A percentile compares a stretch with the other conserved stretches of the same genome.
These are phyloP conservation scores for Mortierella sp. DNA, from an alignment of 371 early-diverging fungal genomes.

Conservation along the genomic window DNA sequence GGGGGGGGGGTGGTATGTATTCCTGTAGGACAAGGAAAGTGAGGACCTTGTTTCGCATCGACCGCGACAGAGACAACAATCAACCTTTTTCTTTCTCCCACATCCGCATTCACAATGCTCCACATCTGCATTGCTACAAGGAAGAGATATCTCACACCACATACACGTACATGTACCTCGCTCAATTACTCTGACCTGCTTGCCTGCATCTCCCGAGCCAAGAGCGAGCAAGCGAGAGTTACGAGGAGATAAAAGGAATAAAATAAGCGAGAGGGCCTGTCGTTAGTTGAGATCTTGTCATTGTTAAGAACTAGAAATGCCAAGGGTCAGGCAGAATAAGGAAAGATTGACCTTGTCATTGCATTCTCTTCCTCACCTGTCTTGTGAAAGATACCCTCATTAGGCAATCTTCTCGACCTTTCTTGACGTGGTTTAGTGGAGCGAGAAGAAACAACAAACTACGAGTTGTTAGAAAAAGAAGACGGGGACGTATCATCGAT, in stretches of 20 bases:
- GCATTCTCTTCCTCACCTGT: not conserved
- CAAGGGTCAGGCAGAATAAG: not conserved
- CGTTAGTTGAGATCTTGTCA: not conserved
- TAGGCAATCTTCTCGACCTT: not conserved
- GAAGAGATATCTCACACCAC: no score
- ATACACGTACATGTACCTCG: no score
- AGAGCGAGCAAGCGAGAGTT: not conserved
- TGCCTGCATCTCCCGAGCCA: not conserved
- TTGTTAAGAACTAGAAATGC: not conserved
- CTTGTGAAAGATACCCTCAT: not conserved
- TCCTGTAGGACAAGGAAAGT: not conserved
- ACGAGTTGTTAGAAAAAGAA: not conserved
- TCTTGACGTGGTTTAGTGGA: not conserved
- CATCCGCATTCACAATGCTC: no score
- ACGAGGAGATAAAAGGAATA: not conserved
- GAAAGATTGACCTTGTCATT: not conserved
- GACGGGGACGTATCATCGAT: not conserved
- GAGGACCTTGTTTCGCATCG: not conserved
- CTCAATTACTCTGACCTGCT: no score
- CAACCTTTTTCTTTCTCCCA: not conserved
- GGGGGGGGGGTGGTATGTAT: not conserved
- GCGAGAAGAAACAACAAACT: not conserved
- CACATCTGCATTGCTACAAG: no score
- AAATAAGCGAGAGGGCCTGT: not conserved
- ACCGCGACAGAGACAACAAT: not conserved